Base-by-base conservation (phyloP, 140 eudicot genomes). In the Bidens hawaiensis region DNA sequence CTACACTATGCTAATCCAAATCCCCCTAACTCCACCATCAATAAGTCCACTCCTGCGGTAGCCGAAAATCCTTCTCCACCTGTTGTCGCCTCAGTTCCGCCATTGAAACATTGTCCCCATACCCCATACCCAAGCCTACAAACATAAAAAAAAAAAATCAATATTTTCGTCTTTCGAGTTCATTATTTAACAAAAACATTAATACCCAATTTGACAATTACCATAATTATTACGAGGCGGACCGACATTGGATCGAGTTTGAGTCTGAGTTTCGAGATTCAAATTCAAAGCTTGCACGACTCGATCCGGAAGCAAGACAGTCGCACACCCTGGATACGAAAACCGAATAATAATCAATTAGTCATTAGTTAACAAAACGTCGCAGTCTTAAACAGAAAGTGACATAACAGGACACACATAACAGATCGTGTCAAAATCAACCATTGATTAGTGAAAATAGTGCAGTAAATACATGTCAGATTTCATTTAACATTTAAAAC, bases 21-120 rank as follows among this genome's bases (percentile, higher is more conserved):
- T n/a, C 42, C 56, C 45, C 51, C 45, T 19, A 31, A 12, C 11
- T 3, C 53, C 45, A 43, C 48, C 53, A 40, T 71, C 72, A 87
- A 64, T 87, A 87, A 31, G 88, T 87, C 95, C 95, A 87, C 52
- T 87, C 95, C 16, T 73, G 81, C 9, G 95, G 95, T 31, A 87
- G 77, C 64, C 78, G 72, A 28, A 78, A 45, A 40, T 83, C 93
- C 17, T 70, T 80, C 53, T 50, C 74, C 53, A 21, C 51, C 16
- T 33, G 46, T 68, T 12, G 67, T 41, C 76, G 73, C 65, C 80
- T 42, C 34, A 73, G 86, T 40, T 83, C 75, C 31, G 76, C 83
- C 75, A 56, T 51, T 24, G 43, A 6, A 16, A 71, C 60, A 55
- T 22, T 64, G 16, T 72, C 75, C 36, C 77, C 68, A 14, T 82